Evolutionary conservation across 495 filamentous ascomycete species (phyloP).

Genomic region (Lindgomyces ingoldianus): DNA sequence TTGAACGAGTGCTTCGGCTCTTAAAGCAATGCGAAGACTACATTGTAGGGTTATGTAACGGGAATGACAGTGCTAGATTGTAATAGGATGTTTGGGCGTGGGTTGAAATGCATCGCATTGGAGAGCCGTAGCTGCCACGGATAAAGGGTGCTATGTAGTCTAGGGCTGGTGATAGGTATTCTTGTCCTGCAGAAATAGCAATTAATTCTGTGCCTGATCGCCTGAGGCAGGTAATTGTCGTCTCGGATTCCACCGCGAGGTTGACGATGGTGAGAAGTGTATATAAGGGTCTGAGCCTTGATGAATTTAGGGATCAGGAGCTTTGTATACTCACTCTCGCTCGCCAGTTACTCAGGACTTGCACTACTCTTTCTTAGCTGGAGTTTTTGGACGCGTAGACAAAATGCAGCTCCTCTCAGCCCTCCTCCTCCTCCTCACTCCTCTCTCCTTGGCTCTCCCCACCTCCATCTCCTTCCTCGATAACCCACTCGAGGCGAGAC

Average conservation of each 20-base stretch:
- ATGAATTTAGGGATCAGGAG: not conserved
- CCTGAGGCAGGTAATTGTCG: not conserved
- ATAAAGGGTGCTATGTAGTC: not conserved
- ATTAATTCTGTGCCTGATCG: not conserved
- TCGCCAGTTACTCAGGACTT: not conserved
- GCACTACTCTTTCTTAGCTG: not conserved
- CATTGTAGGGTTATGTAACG: not conserved
- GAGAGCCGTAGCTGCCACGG: not conserved
- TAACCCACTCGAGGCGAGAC: not conserved
- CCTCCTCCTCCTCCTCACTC: slow-evolving; percentile 6
- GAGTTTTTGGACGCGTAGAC: not conserved
- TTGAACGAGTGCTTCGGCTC: not conserved
- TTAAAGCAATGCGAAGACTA: not conserved
- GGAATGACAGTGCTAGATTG: not conserved
- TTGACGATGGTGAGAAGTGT: not conserved
- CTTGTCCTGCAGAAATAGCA: not conserved
- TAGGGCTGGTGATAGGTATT: not conserved
- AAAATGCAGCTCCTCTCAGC: slow-evolving; percentile 6
- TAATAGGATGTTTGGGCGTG: not conserved
- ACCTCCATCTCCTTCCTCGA: not conserved
- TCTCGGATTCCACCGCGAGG: not conserved
- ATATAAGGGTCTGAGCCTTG: not conserved
- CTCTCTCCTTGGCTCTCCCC: not conserved
- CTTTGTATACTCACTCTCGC: not conserved
- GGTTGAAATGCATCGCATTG: not conserved